Evolutionary conservation across 208 protist species (phyloP).

Genomic region (Trypanosomatidae sp.): DNA sequence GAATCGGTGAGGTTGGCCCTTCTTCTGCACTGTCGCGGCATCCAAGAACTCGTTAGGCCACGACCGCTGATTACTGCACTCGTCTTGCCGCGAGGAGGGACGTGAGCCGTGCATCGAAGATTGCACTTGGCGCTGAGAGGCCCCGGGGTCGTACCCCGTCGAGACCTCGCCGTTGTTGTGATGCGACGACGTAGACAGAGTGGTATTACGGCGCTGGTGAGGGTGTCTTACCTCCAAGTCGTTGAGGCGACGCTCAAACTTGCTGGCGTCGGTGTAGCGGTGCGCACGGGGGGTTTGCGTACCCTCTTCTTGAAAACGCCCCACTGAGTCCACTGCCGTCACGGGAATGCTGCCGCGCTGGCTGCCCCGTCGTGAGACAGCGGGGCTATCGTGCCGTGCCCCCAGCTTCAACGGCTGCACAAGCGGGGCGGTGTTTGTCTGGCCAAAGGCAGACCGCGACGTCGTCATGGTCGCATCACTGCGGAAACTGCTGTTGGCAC

Average conservation of each 20-base stretch:
- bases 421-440: conserved; percentile 6
- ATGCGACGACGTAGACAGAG: conserved; percentile 1
- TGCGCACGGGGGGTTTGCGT: conserved; percentile 9
- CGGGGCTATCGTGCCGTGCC: conserved; percentile 11
- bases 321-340: neutral
- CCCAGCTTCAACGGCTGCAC: neutral
- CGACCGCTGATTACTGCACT: conserved; percentile 1
- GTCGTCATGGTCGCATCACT: neutral
- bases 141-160: neutral
- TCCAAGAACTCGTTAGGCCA: conserved; percentile 38
- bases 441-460: neutral
- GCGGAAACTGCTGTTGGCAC: neutral
- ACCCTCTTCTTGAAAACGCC: neutral
- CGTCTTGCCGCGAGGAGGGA: conserved; percentile 10
- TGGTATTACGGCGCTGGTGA: neutral
- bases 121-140: neutral
- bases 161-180: neutral
- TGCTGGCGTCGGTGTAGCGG: conserved; percentile 13
- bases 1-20: conserved; percentile 29
- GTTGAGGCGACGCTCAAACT: conserved; percentile 34
- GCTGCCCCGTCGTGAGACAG: conserved; percentile 5
- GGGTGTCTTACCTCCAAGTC: conserved; percentile 9
- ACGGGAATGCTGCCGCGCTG: neutral
- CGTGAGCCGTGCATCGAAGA: conserved; percentile 12
- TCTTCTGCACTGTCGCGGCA: conserved; percentile 40